phyloP scores from a whole-genome alignment of 2,329 filamentous ascomycete genomes.

The Colletotrichum abscissum region DNA sequence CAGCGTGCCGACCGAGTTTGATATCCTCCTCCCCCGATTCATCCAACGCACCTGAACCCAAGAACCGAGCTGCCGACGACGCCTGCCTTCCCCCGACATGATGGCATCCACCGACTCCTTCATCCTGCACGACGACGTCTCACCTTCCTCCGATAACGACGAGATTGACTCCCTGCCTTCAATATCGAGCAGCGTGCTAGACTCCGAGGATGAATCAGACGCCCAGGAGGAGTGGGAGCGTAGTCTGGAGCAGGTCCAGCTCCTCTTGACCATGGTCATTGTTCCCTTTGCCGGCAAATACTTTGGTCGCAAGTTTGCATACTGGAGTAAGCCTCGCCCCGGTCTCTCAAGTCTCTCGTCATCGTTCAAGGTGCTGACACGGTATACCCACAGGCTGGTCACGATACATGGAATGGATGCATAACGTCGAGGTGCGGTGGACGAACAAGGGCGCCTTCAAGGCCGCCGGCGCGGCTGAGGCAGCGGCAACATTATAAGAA shows the following conservation, averaged over 20 bases:
- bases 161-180: conserved; percentile 75
- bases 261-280: conserved; percentile 92
- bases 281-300: conserved; percentile 96
- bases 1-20: neutral
- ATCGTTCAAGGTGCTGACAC: neutral
- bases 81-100: conserved; percentile 40
- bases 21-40: neutral
- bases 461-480: conserved; percentile 71
- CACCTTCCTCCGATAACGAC: conserved; percentile 62
- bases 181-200: conserved; percentile 58
- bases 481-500: conserved; percentile 64
- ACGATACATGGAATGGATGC: conserved; percentile 94
- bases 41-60: neutral
- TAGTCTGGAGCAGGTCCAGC: conserved; percentile 91
- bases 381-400: conserved; percentile 78
- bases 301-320: conserved; percentile 92
- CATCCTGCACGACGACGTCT: conserved; percentile 59
- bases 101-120: conserved; percentile 59
- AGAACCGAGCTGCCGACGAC: conserved; percentile 28
- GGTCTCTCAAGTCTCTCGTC: neutral
- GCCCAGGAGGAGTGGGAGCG: conserved; percentile 96
- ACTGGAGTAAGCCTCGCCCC: conserved; percentile 78
- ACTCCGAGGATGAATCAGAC: conserved; percentile 76
- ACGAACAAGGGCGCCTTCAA: conserved; percentile 73
- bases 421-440: conserved; percentile 77